Percentiles rank a stretch among this genome's conserved stretches.
Evolutionary conservation across 768 basidiomycete species (phyloP).

Genomic region (Dendrothele bispora): DNA sequence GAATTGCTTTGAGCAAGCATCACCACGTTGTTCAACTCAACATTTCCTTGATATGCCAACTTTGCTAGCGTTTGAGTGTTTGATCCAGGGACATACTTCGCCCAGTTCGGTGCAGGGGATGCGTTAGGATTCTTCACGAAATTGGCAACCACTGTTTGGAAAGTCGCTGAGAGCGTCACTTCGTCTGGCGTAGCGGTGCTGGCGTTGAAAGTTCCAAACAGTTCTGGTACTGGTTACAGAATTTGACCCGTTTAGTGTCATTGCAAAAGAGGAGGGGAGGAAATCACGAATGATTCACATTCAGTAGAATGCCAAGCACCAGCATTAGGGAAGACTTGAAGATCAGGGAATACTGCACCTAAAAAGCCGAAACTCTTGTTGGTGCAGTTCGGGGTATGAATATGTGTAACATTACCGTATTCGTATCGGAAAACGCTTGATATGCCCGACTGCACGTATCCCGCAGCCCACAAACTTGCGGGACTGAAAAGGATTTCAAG

Average conservation of each 20-base stretch:
- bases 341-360: slow-evolving; percentile 15
- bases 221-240: slow-evolving; percentile 11
- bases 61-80: slow-evolving; percentile 12
- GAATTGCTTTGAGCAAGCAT: neutral
- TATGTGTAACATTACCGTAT: slow-evolving; percentile 6
- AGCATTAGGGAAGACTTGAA: slow-evolving; percentile 16
- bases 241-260: neutral
- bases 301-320: slow-evolving; percentile 19
- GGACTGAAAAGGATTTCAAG: slow-evolving; percentile 1
- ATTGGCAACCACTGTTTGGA: slow-evolving; percentile 16
- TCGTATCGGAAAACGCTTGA: slow-evolving; percentile 12
- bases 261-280: no score
- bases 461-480: slow-evolving; percentile 7
- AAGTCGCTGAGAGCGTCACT: slow-evolving; percentile 14
- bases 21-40: slow-evolving; percentile 13
- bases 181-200: slow-evolving; percentile 19
- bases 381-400: neutral
- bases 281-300: slow-evolving; percentile 7
- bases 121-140: slow-evolving; percentile 17
- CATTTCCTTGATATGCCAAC: slow-evolving; percentile 15
- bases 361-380: neutral
- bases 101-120: slow-evolving; percentile 15
- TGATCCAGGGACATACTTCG: slow-evolving; percentile 12
- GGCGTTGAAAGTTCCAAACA: slow-evolving; percentile 24
- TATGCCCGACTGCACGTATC: slow-evolving; percentile 11